Evolutionary conservation across 2,329 filamentous ascomycete genomes (phyloP), one percentile per base, ranked within the genome.

Genomic region (Penicillium palitans): DNA sequence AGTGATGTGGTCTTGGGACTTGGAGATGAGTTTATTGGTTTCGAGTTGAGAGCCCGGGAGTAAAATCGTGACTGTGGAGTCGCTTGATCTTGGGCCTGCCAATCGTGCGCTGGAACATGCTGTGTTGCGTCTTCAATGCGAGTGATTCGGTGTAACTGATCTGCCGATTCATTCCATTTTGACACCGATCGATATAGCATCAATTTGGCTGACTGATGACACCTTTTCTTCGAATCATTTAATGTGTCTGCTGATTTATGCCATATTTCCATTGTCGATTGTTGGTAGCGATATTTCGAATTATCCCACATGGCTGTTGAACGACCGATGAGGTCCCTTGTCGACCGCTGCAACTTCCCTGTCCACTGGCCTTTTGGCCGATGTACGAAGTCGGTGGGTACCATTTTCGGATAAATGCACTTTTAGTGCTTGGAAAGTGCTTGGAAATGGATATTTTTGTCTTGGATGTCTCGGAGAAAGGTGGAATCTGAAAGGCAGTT

Each of bases 311-410:
- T 33, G 27, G 15, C 35, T 21, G 62, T 45, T 12, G 61, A 63
- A 29, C 58, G 58, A 41, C 50, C 46, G 24, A 58, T 49, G 7
- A 59, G 42, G 8, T 58, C 49, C 25, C 46, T 58, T n/a, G 57
- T 66, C 12, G 63, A 66, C 31, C 57, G 52, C 25, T 66, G 60
- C 53, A 45, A 59, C 54, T 57, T 63, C 6, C 42, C 39, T 19
- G 52, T 52, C 6, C 56, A 59, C 24, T 55, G 48, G 27, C 40
- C 58, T 47, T 31, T 56, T 19, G 58, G 40, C 40, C 48, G 39
- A 37, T 29, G 56, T 25, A 21, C 19, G 4, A 53, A 15, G 13
- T 62, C 53, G 13, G 52, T 47, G 17, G 54, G 40, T 40, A 31
- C 44, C 58, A 62, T 64, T 29, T 25, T 62, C 29, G 25, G 31